Evolutionary conservation across 805 yeast species (phyloP).

Genomic region (Yarrowia osloensis): DNA sequence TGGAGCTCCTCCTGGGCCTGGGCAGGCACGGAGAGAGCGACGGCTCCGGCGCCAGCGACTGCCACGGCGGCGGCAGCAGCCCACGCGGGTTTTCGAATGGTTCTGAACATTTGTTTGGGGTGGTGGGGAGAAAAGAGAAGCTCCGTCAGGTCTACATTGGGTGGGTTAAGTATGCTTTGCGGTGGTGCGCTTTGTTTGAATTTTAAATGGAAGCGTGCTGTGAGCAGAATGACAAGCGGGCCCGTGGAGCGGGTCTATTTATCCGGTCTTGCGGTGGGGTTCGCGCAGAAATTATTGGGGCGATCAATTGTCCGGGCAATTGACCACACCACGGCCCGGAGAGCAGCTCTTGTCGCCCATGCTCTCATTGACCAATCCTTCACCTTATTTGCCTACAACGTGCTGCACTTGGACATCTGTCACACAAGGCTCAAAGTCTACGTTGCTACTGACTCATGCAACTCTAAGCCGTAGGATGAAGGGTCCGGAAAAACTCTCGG

Average conservation of each 20-base stretch:
- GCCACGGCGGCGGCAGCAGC: constrained; percentile 28
- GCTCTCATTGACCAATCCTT: neutral
- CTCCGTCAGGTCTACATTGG: neutral
- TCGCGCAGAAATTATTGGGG: neutral
- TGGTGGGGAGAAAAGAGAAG: constrained; percentile 3
- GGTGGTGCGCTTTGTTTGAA: constrained; percentile 30
- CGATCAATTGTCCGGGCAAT: neutral
- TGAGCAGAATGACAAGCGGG: neutral
- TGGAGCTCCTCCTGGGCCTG: constrained; percentile 30
- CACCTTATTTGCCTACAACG: constrained; percentile 12
- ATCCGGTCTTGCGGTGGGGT: neutral
- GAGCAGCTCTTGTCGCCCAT: neutral
- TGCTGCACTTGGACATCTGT: neutral
- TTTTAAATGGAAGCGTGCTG: neutral
- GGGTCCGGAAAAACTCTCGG: constrained; percentile 29
- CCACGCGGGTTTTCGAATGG: constrained; percentile 29
- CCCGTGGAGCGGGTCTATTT: neutral
- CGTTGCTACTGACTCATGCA: constrained; percentile 30
- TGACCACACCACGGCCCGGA: neutral
- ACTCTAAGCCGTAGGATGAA: constrained; percentile 6
- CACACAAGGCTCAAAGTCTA: constrained; percentile 4
- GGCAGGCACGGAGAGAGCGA: constrained; percentile 24
- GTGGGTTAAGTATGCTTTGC: constrained; percentile 30
- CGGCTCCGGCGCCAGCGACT: constrained; percentile 31
- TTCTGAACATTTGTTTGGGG: constrained; percentile 18